Base-by-base conservation (phyloP, 2,329 filamentous ascomycete genomes). In the Colletotrichum noveboracense region DNA sequence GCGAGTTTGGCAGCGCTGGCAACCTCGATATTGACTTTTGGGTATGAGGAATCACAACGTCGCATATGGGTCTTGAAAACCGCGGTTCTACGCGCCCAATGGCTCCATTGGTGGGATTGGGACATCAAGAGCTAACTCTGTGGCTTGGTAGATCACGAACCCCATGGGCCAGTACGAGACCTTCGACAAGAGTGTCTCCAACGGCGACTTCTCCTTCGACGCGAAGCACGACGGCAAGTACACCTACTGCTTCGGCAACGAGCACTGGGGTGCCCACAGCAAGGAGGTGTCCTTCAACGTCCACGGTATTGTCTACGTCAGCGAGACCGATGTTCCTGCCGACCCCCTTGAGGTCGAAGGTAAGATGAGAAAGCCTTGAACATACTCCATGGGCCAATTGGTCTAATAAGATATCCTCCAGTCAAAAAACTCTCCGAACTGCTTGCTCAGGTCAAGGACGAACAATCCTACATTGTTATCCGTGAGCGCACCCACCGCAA, bases 201-300 rank as follows among this genome's bases (percentile, higher is more conserved):
- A 94, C 80, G 97, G 97, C 83, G 96, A 98, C 86, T 95, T 97
- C 88, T 95, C 95, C 74, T 98, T 99, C 87, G 94, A 93, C 52
- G 96, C 97, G 67, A 89, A 90, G 80, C 87, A 93, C 83, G 96
- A 99, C 85, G 97, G 97, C 79, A 96, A 94, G 87, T 98, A 94
- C 88, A 89, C 91, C 74, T 99, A 99, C 92, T 99, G 97, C 92
- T 99, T 99, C 88, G 97, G 97, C 87, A 99, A 99, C 87, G 96
- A 98, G 89, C 94, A 97, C 85, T 99, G 96, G 96, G 95, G 95
- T 75, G 96, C 96, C 75, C 95, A 95, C 85, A 97, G 93, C 84
- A 99, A 99, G 88, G 97, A 99, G 86, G 96, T 99, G 70, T 98
- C 95, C 72, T 99, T 99, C 92, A 99, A 99, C 85, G 97, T 99